Percentiles rank a stretch among this genome's conserved stretches.
Conservation (phyloP, 2,329 filamentous ascomycete species). For the Xylogone sp. region DNA sequence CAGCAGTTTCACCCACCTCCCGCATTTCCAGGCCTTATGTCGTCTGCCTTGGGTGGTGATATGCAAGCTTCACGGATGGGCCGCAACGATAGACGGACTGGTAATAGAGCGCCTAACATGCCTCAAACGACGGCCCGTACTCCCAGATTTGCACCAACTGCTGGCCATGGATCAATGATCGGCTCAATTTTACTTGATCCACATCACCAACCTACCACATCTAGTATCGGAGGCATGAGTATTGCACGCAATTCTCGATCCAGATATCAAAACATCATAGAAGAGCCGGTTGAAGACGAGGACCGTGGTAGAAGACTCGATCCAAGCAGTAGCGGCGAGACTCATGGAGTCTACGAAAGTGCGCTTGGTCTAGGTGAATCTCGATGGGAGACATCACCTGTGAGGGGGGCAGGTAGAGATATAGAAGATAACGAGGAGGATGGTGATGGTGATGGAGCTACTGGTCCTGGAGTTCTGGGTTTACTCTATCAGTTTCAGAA, state of each 20-base stretch:
- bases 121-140: slow-evolving; percentile 33
- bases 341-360: slow-evolving; percentile 29
- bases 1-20: slow-evolving; percentile 70
- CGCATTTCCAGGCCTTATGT: slow-evolving; percentile 67
- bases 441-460: slow-evolving; percentile 41
- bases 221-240: slow-evolving; percentile 41
- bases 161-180: slow-evolving; percentile 54
- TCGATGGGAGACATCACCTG: slow-evolving; percentile 38
- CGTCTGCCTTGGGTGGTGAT: slow-evolving; percentile 53
- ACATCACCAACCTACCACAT: slow-evolving; percentile 64
- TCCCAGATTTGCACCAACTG: slow-evolving; percentile 38
- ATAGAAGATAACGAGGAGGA: slow-evolving; percentile 38
- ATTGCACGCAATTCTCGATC: slow-evolving; percentile 41
- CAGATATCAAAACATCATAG: slow-evolving; percentile 49
- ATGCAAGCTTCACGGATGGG: slow-evolving; percentile 48
- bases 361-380: slow-evolving; percentile 32
- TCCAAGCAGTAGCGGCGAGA: slow-evolving; percentile 7
- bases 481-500: slow-evolving; percentile 65
- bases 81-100: slow-evolving; percentile 39
- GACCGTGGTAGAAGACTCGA: slow-evolving; percentile 19
- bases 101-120: slow-evolving; percentile 33
- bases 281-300: slow-evolving; percentile 50
- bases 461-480: slow-evolving; percentile 56
- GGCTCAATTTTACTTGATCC: slow-evolving; percentile 71
- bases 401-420: slow-evolving; percentile 27